A percentile compares a stretch with the other conserved stretches of the same genome.
These are phyloP conservation scores for Juglanconis oblonga DNA, from an alignment of 2,329 filamentous ascomycete species.

Conservation along the genomic window DNA sequence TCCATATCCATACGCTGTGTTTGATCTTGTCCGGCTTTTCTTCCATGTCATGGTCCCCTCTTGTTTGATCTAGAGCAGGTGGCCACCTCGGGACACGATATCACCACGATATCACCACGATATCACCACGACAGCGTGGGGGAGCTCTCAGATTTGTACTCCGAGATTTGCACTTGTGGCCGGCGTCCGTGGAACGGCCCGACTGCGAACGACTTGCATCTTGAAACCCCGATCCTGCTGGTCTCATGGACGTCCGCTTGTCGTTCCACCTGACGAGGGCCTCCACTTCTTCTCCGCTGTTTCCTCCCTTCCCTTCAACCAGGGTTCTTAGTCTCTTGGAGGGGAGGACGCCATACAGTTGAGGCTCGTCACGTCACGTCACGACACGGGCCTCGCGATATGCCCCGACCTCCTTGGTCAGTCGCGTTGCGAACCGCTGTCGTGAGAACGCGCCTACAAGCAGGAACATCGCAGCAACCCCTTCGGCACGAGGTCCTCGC, in stretches of 20 bases:
- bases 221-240: not conserved
- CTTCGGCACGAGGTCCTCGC: conserved; percentile 25
- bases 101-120: not conserved
- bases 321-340: not conserved
- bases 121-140: not conserved
- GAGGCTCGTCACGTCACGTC: not conserved
- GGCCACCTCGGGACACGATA: not conserved
- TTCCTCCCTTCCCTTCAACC: conserved; percentile 2
- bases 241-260: conserved; percentile 11
- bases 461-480: conserved; percentile 2
- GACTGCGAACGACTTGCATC: conserved; percentile 4
- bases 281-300: not conserved
- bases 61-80: not conserved
- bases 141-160: not conserved
- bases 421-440: not conserved
- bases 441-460: not conserved
- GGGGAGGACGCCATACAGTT: not conserved
- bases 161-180: not conserved
- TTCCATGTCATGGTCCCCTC: not conserved
- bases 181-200: conserved; percentile 3
- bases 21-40: not conserved
- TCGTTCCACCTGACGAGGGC: not conserved
- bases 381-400: not conserved
- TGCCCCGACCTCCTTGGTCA: conserved; percentile 6
- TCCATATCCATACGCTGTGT: not conserved